Evolutionary conservation across 345 rosid species (phyloP), one percentile per base, ranked within the genome.

Genomic region (Psidium friedrichsthalianum): DNA sequence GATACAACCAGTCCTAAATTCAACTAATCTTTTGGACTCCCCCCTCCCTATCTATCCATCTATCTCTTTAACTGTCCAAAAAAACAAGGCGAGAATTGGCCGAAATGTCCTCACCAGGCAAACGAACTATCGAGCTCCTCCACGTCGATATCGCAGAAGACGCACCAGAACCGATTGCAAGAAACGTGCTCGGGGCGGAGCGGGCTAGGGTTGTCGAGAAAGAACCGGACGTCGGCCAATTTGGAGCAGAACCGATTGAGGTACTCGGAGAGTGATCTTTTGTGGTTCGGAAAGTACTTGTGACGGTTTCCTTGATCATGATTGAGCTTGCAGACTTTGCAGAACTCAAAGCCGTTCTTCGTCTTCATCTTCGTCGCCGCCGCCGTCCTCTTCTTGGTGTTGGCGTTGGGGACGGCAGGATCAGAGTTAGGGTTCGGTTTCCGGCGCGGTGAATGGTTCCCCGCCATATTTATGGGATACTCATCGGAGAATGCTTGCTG

Each of bases 261-360:
- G 87, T 89, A 92, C 13, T 85, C 74, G 47, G 96, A 87, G 88
- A 95, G 95, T 11, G 89, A 90, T 22, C 89, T 88, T 82, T 90
- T 92, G 92, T 95, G 99, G 86, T 87, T 94, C 12, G 98, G 94
- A 74, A 92, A 93, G 92, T 93, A 93, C 92, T 94, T 97, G 89
- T 93, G 98, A 87, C 92, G 93, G 56, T 76, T 81, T 18, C 98
- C 99, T 80, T 94, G 91, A 86, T 96, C 94, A 86, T 94, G 97
- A 83, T 96, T 95, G 82, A 91, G 83, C 25, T 88, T 85, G 88
- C 98, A 97, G 2, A 92, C 95, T 76, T 92, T 93, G 92, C 99
- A 94, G 88, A 91, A 92, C 90, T 95, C 99, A 87, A 92, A 89
- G 57, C 89, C 92, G 56, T 83, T 86, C 86, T 84, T 89, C 87